Evolutionary conservation across 2,329 filamentous ascomycete genomes (phyloP).

Genomic region (Dothideomycetes sp.): DNA sequence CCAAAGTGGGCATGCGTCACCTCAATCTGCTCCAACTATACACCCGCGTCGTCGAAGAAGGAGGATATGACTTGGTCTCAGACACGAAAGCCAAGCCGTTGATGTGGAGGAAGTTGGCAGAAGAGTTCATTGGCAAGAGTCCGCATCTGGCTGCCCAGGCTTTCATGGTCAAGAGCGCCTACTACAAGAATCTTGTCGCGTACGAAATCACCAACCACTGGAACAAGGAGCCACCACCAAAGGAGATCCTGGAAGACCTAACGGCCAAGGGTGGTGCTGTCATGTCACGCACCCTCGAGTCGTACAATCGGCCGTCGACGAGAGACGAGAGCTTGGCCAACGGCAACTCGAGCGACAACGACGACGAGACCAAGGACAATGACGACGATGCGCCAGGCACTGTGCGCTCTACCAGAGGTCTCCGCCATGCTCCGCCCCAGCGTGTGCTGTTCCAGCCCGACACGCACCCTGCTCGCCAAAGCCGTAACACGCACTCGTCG

Average conservation of each 20-base stretch:
- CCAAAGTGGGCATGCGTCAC: constrained; percentile 67
- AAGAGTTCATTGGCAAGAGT: constrained; percentile 65
- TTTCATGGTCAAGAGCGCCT: constrained; percentile 77
- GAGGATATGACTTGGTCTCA: constrained; percentile 74
- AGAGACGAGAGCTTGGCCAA: constrained; percentile 39
- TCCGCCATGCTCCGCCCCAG: constrained; percentile 76
- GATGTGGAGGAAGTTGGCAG: constrained; percentile 71
- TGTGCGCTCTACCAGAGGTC: constrained; percentile 27
- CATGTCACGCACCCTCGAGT: constrained; percentile 69
- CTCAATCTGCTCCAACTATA: constrained; percentile 73
- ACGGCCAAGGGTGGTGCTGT: constrained; percentile 74
- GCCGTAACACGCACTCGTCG: constrained; percentile 39
- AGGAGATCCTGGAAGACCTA: constrained; percentile 73
- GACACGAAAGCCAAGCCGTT: constrained; percentile 64
- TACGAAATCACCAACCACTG: constrained; percentile 76
- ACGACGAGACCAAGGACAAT: constrained; percentile 40
- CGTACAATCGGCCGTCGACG: constrained; percentile 49
- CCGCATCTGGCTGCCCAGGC: constrained; percentile 73
- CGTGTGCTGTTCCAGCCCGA: constrained; percentile 80
- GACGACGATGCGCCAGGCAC: constrained; percentile 41
- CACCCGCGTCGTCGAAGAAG: constrained; percentile 63
- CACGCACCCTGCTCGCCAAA: constrained; percentile 54
- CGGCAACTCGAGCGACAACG: constrained; percentile 47
- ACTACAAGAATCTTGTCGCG: constrained; percentile 81
- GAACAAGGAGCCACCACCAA: constrained; percentile 72